These are phyloP conservation scores for Starmerella tilneyi DNA, from an alignment of 805 yeast species.

Conservation along the genomic window DNA sequence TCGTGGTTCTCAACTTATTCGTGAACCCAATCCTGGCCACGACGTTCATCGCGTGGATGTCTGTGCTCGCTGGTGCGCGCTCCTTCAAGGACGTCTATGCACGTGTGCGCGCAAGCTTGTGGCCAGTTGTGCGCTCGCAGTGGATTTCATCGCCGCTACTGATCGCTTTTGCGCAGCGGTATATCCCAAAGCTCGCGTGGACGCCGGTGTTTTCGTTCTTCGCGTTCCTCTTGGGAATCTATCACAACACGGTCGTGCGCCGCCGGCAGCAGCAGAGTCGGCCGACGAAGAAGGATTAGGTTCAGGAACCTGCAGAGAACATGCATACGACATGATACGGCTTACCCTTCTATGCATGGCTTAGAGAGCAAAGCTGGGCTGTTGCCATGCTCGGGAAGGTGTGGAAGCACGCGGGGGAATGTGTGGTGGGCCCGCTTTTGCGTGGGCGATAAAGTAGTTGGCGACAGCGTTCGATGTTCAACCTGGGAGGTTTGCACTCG, in stretches of 20 bases:
- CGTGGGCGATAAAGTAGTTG: too few relatives aligned
- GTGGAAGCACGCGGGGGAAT: too few relatives aligned
- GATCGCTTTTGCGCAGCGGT: constrained; percentile 33
- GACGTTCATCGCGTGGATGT: constrained; percentile 31
- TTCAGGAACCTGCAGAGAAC: background rate
- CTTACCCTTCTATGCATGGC: too few relatives aligned
- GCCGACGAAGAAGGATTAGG: constrained; percentile 9
- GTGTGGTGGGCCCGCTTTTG: too few relatives aligned
- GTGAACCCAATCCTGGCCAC: constrained; percentile 31
- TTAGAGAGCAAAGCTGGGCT: too few relatives aligned
- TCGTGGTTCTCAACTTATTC: constrained; percentile 30
- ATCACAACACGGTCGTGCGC: constrained; percentile 34
- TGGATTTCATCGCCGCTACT: constrained; percentile 34
- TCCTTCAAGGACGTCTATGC: constrained; percentile 26
- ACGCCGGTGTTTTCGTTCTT: constrained; percentile 34
- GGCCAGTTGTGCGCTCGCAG: constrained; percentile 30
- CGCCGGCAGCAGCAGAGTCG: constrained; percentile 17
- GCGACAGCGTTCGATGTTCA: too few relatives aligned
- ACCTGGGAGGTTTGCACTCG: too few relatives aligned
- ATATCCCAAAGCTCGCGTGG: constrained; percentile 34
- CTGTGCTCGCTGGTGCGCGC: constrained; percentile 33
- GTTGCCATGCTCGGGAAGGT: too few relatives aligned
- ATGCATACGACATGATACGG: too few relatives aligned
- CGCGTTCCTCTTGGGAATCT: constrained; percentile 33
- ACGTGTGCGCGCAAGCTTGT: constrained; percentile 28